phyloP scores from a whole-genome alignment of 768 basidiomycete species.

The Mrakia blollopis region DNA sequence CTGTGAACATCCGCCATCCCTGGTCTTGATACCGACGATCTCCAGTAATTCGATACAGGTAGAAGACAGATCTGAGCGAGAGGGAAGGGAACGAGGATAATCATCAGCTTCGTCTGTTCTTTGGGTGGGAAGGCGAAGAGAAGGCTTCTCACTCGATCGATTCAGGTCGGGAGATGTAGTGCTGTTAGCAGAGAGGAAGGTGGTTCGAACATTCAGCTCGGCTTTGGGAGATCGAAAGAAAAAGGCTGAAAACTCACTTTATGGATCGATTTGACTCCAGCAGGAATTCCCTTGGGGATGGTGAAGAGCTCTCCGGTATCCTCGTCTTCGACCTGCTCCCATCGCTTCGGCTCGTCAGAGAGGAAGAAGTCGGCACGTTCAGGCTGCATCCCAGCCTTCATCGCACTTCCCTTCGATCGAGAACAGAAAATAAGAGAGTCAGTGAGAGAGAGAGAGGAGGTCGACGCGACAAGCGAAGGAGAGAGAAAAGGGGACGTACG shows the following conservation, averaged over 20 bases:
- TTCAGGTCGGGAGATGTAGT: constrained; percentile 26
- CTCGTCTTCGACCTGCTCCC: constrained; percentile 19
- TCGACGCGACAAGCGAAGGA: too few species aligned
- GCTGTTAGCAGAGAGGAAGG: neutral
- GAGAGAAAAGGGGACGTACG: neutral
- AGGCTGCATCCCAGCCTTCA: constrained; percentile 19
- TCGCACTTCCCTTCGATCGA: neutral
- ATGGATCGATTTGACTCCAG: constrained; percentile 28
- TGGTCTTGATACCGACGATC: constrained; percentile 31
- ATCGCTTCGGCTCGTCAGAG: neutral
- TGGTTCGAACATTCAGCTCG: too few species aligned
- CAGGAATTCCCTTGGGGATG: constrained; percentile 13
- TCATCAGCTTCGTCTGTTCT: neutral
- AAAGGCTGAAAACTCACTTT: too few species aligned
- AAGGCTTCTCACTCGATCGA: constrained; percentile 19
- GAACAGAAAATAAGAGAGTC: too few species aligned
- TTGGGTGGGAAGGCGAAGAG: too few species aligned
- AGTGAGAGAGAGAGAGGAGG: too few species aligned
- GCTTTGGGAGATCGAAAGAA: too few species aligned
- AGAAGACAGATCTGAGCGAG: constrained; percentile 18
- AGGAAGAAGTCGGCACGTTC: constrained; percentile 28
- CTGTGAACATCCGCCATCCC: constrained; percentile 31
- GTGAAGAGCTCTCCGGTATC: constrained; percentile 14
- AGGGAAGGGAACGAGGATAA: neutral
- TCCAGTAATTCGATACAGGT: constrained; percentile 30